A percentile compares a stretch with the other conserved stretches of the same genome.
These are phyloP conservation scores for Entophlyctis luteolus DNA, from an alignment of 192 early-diverging fungal species.

Conservation along the genomic window DNA sequence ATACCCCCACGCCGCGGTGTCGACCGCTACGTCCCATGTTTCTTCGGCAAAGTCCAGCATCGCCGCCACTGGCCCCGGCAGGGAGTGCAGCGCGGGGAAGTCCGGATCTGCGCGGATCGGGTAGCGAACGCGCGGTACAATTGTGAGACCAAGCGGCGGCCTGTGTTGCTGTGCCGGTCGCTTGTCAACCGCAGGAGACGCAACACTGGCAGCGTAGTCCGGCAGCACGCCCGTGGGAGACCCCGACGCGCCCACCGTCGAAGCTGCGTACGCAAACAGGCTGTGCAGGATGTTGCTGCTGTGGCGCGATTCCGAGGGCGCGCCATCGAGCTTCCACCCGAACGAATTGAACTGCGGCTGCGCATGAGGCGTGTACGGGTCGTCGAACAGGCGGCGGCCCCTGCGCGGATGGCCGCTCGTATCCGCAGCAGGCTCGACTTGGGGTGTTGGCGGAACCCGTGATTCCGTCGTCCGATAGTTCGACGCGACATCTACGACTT, in stretches of 20 bases:
- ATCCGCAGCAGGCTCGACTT: not conserved
- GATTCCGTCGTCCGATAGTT: too few species aligned
- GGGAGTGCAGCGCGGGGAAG: not conserved
- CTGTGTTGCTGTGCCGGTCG: not conserved
- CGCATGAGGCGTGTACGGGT: not conserved
- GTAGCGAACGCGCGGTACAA: conserved; percentile 7
- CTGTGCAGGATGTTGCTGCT: not conserved
- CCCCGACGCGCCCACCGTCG: not conserved
- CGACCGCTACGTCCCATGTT: conserved; percentile 11
- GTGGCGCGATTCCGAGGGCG: not conserved
- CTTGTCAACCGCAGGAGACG: not conserved
- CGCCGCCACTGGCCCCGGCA: conserved; percentile 3
- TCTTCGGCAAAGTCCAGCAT: conserved; percentile 5
- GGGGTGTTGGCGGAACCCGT: not conserved
- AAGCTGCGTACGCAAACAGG: not conserved
- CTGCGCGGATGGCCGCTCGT: conserved; percentile 18
- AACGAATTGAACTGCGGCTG: not conserved
- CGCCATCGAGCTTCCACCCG: not conserved
- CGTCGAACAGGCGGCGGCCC: conserved; percentile 6
- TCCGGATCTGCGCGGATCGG: conserved; percentile 9
- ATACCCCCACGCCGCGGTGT: conserved; percentile 19
- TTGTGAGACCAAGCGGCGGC: not conserved
- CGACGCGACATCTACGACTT: too few species aligned
- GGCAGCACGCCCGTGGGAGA: not conserved
- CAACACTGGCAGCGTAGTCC: not conserved